Conservation (phyloP, 1,284 basidiomycete genomes). For the Pseudozyma tsukubaensis region DNA sequence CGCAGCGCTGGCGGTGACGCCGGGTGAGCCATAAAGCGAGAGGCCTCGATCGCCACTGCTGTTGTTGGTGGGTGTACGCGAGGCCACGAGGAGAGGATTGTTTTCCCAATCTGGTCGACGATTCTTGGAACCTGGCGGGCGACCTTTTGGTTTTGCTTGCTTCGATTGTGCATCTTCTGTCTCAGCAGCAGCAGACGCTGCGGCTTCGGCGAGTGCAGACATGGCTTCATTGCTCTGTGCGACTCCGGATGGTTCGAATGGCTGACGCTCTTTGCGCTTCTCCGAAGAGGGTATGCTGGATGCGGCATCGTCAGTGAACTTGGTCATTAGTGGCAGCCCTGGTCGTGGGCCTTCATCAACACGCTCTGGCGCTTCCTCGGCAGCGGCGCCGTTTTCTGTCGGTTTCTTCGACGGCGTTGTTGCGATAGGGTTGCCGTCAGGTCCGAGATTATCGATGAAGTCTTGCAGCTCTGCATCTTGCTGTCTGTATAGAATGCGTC, state of each 20-base stretch:
- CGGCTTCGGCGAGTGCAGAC: conserved; percentile 33
- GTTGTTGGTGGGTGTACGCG: conserved; percentile 17
- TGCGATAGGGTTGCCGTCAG: conserved; percentile 16
- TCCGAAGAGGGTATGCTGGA: conserved; percentile 27
- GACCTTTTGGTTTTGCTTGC: conserved; percentile 28
- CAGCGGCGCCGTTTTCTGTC: neutral
- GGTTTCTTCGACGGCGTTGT: conserved; percentile 3
- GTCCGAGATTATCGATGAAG: conserved; percentile 36
- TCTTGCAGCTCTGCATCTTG: conserved; percentile 40
- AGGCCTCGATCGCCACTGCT: conserved; percentile 15
- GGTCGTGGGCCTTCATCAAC: conserved; percentile 29
- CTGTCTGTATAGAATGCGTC: conserved; percentile 43
- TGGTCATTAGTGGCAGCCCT: conserved; percentile 11
- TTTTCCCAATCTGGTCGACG: conserved; percentile 43
- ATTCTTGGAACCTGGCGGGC: conserved; percentile 39
- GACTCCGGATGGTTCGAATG: conserved; percentile 22
- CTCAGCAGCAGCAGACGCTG: conserved; percentile 24
- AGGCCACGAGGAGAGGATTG: conserved; percentile 27
- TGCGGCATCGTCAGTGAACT: neutral
- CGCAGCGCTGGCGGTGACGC: neutral
- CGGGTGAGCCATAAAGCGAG: conserved; percentile 25
- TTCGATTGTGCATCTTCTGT: conserved; percentile 16
- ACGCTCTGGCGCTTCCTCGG: neutral
- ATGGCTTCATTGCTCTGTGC: conserved; percentile 21
- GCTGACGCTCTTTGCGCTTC: conserved; percentile 47